Evolutionary conservation across 2,329 filamentous ascomycete genomes (phyloP).

Genomic region (Juglanconis sp.): DNA sequence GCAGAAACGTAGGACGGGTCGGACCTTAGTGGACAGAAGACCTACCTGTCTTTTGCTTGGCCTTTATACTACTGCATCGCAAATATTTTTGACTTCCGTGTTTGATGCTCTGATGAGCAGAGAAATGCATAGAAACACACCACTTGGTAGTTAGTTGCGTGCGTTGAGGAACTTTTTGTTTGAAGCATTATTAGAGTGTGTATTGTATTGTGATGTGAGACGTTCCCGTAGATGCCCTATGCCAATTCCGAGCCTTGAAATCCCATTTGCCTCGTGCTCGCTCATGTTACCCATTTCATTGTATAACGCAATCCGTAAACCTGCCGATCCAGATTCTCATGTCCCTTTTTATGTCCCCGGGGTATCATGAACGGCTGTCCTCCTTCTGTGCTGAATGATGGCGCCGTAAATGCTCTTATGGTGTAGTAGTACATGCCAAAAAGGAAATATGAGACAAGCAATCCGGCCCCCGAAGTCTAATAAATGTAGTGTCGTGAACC

Average conservation of each 20-base stretch:
- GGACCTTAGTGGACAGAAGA: too few relatives aligned
- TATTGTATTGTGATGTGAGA: constrained; percentile 1
- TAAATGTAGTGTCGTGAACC: constrained; percentile 5
- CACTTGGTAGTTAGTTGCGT: too few relatives aligned
- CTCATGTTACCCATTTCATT: constrained; percentile 6
- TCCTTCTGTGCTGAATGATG: constrained; percentile 9
- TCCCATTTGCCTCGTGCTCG: constrained; percentile 12
- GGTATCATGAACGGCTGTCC: constrained; percentile 20
- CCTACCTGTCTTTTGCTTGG: too few relatives aligned
- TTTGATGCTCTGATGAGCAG: too few relatives aligned
- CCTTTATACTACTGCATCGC: too few relatives aligned
- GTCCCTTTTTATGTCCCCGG: constrained; percentile 3
- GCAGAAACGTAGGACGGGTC: too few relatives aligned
- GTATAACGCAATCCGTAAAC: not conserved
- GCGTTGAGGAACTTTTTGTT: too few relatives aligned
- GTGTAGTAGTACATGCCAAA: constrained; percentile 16
- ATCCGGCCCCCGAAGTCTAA: not conserved
- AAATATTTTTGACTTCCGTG: too few relatives aligned
- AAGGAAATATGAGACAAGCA: constrained; percentile 8
- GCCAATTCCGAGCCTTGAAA: not conserved
- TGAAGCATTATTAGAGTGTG: constrained; percentile 4
- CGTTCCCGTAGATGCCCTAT: not conserved
- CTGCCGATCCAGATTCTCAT: not conserved
- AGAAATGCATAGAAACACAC: too few relatives aligned
- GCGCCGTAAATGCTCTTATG: constrained; percentile 18